Percentiles rank a stretch among this genome's conserved stretches.
These are phyloP conservation scores for Verticillium zaregamsianum DNA, from an alignment of 2,329 filamentous ascomycete genomes.

Conservation along the genomic window DNA sequence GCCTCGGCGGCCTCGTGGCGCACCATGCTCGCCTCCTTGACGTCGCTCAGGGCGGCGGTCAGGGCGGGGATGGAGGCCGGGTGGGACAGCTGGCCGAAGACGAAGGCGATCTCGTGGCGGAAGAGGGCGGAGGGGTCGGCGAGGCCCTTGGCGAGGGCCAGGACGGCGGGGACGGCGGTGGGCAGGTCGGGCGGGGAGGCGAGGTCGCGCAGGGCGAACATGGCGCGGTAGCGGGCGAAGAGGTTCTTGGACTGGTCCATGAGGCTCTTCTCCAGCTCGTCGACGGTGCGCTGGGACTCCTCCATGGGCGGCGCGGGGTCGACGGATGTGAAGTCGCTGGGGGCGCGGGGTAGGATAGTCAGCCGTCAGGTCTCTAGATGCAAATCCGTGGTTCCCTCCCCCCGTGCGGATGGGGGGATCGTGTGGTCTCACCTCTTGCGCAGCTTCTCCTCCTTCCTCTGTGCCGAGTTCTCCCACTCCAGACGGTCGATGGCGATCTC, in stretches of 20 bases:
- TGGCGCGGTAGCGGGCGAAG: conserved; percentile 92
- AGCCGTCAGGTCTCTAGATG: not conserved
- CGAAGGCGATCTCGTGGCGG: conserved; percentile 96
- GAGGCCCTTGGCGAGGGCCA: conserved; percentile 81
- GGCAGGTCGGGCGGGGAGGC: conserved; percentile 89
- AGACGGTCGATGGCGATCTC: conserved; percentile 95
- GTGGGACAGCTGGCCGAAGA: conserved; percentile 93
- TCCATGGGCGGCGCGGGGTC: conserved; percentile 90
- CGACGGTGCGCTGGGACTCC: conserved; percentile 63
- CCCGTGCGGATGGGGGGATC: not conserved
- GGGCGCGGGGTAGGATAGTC: conserved; percentile 8
- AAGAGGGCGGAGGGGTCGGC: conserved; percentile 86
- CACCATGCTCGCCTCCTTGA: conserved; percentile 89
- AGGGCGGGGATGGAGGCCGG: conserved; percentile 95
- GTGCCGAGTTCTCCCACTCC: conserved; percentile 81
- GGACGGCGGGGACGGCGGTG: conserved; percentile 82
- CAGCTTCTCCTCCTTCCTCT: conserved; percentile 69
- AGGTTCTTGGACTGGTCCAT: conserved; percentile 76
- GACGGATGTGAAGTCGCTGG: conserved; percentile 89
- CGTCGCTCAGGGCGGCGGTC: conserved; percentile 70
- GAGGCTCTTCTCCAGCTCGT: conserved; percentile 70
- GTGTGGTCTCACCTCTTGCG: conserved; percentile 62
- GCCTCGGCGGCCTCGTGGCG: conserved; percentile 96
- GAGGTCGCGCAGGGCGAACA: conserved; percentile 95
- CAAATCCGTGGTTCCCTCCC: not conserved